Base-by-base conservation (phyloP, 108 stramenopile genomes). In the Seminavis robusta region DNA sequence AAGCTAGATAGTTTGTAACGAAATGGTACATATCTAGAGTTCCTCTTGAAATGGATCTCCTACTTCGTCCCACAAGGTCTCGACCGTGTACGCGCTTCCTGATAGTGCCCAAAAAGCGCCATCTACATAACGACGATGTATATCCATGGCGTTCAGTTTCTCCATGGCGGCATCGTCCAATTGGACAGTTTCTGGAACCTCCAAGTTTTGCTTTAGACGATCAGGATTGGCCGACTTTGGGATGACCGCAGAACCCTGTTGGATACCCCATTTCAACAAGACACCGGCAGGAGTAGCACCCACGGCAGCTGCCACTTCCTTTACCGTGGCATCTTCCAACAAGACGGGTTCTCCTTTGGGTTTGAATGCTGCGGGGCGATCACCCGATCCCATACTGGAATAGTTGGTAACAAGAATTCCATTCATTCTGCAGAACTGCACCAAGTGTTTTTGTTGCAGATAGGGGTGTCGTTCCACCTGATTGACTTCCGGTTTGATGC, bases 391-490 rank as follows among this genome's bases (percentile, higher is more conserved):
- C 48, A 87, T 58, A 0, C 79, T 56, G 13, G 75, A 59, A 61
- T 81, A 79, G 1, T 74, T 77, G 24, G 57, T 59, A 8, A 80
- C 57, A 1, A 54, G 13, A 51, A 87, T 82, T 10, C 62, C 63
- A 9, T 71, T 41, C 27, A 33, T 33, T 30, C 51, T 34, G 55
- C 86, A 87, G 61, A 65, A 83, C 15, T 72, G 65, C n/a, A 77
- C 40, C 15, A 83, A 37, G 17, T 74, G 60, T 10, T 44, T 40
- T 52, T 73, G 73, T 23, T 68, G 63, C 34, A 64, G 47, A 32
- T 77, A 73, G 6, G 81, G 79, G 59, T 88, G 83, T 30, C 67
- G 30, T 61, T 88, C 87, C 29, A 88, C 74, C 59, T 84, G 87
- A 55, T 84, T 80, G 20, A 82, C 53, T 3, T 65, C 68, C 5